A percentile compares a stretch with the other conserved stretches of the same genome.
Conservation (phyloP, 805 yeast genomes). For the Tetrapisispora namnaoensis region DNA sequence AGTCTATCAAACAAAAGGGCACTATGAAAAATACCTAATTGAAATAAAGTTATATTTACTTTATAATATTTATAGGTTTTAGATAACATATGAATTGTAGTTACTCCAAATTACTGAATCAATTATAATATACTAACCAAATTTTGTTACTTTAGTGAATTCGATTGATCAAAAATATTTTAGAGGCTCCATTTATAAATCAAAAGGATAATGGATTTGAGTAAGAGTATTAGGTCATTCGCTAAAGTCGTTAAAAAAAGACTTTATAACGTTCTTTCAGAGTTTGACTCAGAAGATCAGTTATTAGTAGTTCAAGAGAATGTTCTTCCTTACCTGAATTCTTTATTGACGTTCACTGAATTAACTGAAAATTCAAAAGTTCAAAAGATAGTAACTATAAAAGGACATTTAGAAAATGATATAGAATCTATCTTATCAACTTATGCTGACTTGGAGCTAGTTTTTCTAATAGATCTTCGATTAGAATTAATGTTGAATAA, state of each 20-base stretch:
- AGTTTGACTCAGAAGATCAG: conserved; percentile 10
- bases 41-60: too few relatives aligned
- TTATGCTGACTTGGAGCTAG: conserved; percentile 8
- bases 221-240: conserved; percentile 24
- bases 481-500: conserved; percentile 15
- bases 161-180: too few relatives aligned
- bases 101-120: too few relatives aligned
- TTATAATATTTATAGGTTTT: too few relatives aligned
- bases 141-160: too few relatives aligned
- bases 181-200: too few relatives aligned
- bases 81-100: too few relatives aligned
- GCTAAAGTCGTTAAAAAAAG: conserved; percentile 7
- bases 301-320: conserved; percentile 19
- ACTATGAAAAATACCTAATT: too few relatives aligned
- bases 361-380: conserved; percentile 21
- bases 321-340: conserved; percentile 15
- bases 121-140: too few relatives aligned
- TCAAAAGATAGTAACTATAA: conserved; percentile 17
- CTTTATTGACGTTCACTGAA: conserved; percentile 19
- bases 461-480: conserved; percentile 23
- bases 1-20: too few relatives aligned
- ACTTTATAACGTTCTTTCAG: conserved; percentile 11
- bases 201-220: conserved; percentile 10
- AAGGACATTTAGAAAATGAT: conserved; percentile 13
- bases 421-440: conserved; percentile 8